A percentile compares a stretch with the other conserved stretches of the same genome.
Conservation (phyloP, 2,329 filamentous ascomycete species). For the Phialophora macrospora region DNA sequence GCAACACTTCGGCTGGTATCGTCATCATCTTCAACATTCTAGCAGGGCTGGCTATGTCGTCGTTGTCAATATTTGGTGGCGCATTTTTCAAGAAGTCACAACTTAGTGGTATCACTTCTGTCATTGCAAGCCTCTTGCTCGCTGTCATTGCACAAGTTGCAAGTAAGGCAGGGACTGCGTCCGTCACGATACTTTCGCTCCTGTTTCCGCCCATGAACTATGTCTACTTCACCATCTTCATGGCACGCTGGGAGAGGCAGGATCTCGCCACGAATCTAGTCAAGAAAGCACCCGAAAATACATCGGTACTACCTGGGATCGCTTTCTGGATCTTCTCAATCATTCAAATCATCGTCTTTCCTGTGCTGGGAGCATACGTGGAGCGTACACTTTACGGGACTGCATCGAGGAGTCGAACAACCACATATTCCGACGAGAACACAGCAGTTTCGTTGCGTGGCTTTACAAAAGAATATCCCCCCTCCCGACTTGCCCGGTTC, state of each 20-base stretch:
- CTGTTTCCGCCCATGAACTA: conserved; percentile 89
- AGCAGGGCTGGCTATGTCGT: conserved; percentile 75
- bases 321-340: conserved; percentile 77
- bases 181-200: conserved; percentile 71
- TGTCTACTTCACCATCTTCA: conserved; percentile 75
- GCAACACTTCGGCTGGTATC: conserved; percentile 65
- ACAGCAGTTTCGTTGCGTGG: conserved; percentile 66
- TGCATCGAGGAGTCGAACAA: conserved; percentile 63
- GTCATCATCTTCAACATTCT: conserved; percentile 76
- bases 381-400: conserved; percentile 79
- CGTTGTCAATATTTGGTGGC: conserved; percentile 79
- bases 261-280: conserved; percentile 65
- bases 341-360: conserved; percentile 78
- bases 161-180: conserved; percentile 63
- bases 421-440: conserved; percentile 40
- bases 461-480: conserved; percentile 79
- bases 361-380: conserved; percentile 73
- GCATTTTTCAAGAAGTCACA: conserved; percentile 87
- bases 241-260: conserved; percentile 75
- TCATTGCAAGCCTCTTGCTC: conserved; percentile 73
- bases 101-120: conserved; percentile 79
- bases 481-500: conserved; percentile 62
- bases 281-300: conserved; percentile 65
- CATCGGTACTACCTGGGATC: conserved; percentile 73
- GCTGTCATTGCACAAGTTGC: conserved; percentile 82